Conservation (phyloP, 2,329 filamentous ascomycete species). For the Hirsutella thompsonii region DNA sequence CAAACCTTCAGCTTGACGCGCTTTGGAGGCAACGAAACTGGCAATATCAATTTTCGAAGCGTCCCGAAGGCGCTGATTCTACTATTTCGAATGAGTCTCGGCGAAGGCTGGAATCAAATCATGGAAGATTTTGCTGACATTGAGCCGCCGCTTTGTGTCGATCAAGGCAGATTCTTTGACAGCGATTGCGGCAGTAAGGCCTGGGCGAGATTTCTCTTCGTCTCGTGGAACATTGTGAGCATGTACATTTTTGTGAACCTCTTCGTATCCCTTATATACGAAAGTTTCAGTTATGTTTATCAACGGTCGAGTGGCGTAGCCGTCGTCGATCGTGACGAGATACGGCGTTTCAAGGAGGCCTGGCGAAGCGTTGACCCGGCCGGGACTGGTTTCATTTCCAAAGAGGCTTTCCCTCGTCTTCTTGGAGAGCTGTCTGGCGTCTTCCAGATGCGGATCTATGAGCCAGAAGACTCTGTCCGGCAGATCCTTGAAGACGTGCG, state of each 20-base stretch:
- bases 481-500: constrained; percentile 77
- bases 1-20: constrained; percentile 92
- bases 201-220: constrained; percentile 84
- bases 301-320: constrained; percentile 90
- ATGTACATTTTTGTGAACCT: constrained; percentile 99
- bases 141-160: constrained; percentile 67
- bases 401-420: constrained; percentile 77
- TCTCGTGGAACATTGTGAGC: constrained; percentile 97
- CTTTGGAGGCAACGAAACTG: constrained; percentile 59
- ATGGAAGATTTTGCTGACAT: constrained; percentile 93
- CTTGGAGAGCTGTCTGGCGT: constrained; percentile 87
- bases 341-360: constrained; percentile 93
- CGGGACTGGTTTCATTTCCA: constrained; percentile 82
- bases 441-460: constrained; percentile 95
- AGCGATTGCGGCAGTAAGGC: constrained; percentile 86
- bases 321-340: constrained; percentile 82
- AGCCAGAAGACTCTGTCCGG: constrained; percentile 77
- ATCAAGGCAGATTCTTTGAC: constrained; percentile 58
- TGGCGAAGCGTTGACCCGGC: constrained; percentile 93
- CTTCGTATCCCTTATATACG: constrained; percentile 97
- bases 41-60: constrained; percentile 82
- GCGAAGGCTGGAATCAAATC: constrained; percentile 90
- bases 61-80: constrained; percentile 90
- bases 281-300: constrained; percentile 98
- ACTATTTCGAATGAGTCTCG: constrained; percentile 83